Conservation (phyloP, 2,329 filamentous ascomycete genomes). For the Beauveria sp. region DNA sequence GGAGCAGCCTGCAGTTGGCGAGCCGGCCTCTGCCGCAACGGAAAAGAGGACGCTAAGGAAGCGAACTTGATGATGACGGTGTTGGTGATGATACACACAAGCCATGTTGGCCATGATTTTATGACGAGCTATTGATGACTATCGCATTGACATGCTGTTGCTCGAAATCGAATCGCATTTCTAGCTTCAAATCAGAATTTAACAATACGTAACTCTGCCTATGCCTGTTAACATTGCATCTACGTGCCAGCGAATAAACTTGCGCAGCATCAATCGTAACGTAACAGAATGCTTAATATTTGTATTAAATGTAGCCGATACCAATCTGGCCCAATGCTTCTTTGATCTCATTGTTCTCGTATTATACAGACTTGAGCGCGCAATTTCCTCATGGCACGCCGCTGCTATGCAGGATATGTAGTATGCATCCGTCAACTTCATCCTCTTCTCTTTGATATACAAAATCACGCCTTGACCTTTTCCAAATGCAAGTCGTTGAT, state of each 20-base stretch:
- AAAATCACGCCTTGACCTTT: conserved; percentile 20
- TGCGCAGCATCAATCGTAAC: background rate
- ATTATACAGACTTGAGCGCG: background rate
- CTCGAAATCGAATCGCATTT: background rate
- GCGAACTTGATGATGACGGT: background rate
- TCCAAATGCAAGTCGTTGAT: conserved; percentile 74
- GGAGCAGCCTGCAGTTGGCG: conserved; percentile 13
- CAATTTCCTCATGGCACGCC: background rate
- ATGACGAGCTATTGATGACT: background rate
- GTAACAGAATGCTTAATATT: background rate
- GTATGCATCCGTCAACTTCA: background rate
- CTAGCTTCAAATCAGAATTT: background rate
- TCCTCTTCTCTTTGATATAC: background rate
- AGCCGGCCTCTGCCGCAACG: background rate
- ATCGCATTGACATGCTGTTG: background rate
- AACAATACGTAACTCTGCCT: background rate
- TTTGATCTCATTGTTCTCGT: conserved; percentile 6
- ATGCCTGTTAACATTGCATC: background rate
- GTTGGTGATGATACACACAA: background rate
- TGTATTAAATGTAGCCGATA: background rate
- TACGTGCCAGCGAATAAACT: background rate
- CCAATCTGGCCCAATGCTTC: conserved; percentile 5
- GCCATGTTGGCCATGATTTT: background rate
- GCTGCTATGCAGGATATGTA: background rate
- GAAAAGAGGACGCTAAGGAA: conserved; percentile 1